These are phyloP conservation scores for Penicillium atrosanguineum DNA, from an alignment of 495 filamentous ascomycete genomes.

Conservation along the genomic window DNA sequence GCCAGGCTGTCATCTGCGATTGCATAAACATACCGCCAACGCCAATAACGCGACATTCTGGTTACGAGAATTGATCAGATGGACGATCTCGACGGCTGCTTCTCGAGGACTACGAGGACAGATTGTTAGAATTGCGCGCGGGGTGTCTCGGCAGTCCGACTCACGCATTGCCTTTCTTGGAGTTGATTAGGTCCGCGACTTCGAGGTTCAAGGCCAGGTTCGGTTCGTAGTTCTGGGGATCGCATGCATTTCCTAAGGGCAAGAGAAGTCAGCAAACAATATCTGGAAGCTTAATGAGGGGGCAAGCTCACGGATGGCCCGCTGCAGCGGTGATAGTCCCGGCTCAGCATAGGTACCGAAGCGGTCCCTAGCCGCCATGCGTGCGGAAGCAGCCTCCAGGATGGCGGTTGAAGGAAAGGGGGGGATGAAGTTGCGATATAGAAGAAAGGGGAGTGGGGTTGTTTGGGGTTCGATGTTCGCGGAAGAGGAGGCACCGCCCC, in stretches of 20 bases:
- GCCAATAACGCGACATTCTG: slow-evolving; percentile 91
- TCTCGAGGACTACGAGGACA: slow-evolving; percentile 68
- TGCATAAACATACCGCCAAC: slow-evolving; percentile 53
- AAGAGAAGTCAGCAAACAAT: slow-evolving; percentile 4
- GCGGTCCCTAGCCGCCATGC: slow-evolving; percentile 93
- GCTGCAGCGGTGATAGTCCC: slow-evolving; percentile 79
- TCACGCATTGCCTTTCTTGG: slow-evolving; percentile 93
- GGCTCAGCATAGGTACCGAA: slow-evolving; percentile 80
- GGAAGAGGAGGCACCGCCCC: slow-evolving; percentile 11
- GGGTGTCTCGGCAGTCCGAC: slow-evolving; percentile 20
- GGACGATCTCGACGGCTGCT: slow-evolving; percentile 90
- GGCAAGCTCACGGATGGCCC: slow-evolving; percentile 73
- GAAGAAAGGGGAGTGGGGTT: slow-evolving; percentile 10
- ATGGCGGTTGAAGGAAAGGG: slow-evolving; percentile 29
- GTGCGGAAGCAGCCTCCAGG: slow-evolving; percentile 93
- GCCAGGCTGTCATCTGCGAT: slow-evolving; percentile 15
- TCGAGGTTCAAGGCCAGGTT: slow-evolving; percentile 96
- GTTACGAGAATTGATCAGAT: slow-evolving; percentile 93
- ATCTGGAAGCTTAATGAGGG: slow-evolving; percentile 4
- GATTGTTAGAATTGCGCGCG: slow-evolving; percentile 13
- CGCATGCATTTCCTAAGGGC: slow-evolving; percentile 76
- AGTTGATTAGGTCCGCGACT: slow-evolving; percentile 94
- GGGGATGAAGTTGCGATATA: slow-evolving; percentile 3
- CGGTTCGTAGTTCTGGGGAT: slow-evolving; percentile 93
- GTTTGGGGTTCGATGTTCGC: slow-evolving; percentile 6